phyloP scores from a whole-genome alignment of 1,284 basidiomycete species.

The Ustilago shanxiensis region DNA sequence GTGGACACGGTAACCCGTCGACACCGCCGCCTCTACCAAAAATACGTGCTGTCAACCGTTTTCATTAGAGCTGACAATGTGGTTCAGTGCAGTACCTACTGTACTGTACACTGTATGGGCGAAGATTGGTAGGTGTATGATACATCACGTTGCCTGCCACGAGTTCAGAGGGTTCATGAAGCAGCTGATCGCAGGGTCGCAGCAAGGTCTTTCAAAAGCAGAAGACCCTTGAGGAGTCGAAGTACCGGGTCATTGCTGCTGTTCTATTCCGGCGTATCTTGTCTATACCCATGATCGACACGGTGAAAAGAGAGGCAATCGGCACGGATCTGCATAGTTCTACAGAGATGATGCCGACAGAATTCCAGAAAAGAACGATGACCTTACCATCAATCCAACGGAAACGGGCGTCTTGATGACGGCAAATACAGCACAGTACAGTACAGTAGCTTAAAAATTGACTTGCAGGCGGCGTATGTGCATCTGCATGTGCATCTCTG shows the following conservation, averaged over 20 bases:
- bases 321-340: neutral
- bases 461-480: too few species aligned
- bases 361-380: constrained; percentile 12
- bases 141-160: neutral
- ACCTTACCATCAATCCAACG: constrained; percentile 6
- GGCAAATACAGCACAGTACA: too few species aligned
- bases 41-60: too few species aligned
- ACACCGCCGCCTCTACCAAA: neutral
- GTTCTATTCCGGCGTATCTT: too few species aligned
- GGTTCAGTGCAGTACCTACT: too few species aligned
- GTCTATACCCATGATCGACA: neutral
- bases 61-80: too few species aligned
- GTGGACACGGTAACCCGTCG: constrained; percentile 3
- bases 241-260: too few species aligned
- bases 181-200: constrained; percentile 9
- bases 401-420: neutral
- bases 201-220: neutral
- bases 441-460: too few species aligned
- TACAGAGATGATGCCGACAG: neutral
- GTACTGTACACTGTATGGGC: too few species aligned
- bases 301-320: neutral
- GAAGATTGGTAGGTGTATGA: too few species aligned
- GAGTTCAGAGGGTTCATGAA: neutral
- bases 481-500: too few species aligned
- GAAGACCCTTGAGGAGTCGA: neutral